phyloP scores from a whole-genome alignment of 768 basidiomycete genomes.

The Kwoniella dendrophila region DNA sequence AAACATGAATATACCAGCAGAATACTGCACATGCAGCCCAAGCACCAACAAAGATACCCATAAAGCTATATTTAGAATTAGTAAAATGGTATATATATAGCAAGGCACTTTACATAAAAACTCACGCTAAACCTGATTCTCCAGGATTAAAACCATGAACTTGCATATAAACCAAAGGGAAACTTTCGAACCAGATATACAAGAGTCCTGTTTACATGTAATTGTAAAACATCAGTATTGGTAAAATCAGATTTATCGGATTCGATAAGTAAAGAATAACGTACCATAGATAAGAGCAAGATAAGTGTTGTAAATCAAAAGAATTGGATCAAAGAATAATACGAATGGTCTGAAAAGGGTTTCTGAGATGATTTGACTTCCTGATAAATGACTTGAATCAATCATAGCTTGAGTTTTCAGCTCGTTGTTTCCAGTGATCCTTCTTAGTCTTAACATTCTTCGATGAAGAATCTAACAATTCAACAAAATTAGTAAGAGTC shows the following conservation, averaged over 20 bases:
- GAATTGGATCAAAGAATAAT: conserved; percentile 52
- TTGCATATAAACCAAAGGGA: conserved; percentile 13
- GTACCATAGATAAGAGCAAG: conserved; percentile 41
- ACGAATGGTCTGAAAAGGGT: conserved; percentile 40
- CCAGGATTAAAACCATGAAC: conserved; percentile 22
- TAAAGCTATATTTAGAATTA: conserved; percentile 4
- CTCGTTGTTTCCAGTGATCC: conserved; percentile 40
- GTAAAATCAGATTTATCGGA: background rate
- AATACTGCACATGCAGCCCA: conserved; percentile 20
- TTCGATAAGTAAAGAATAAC: background rate
- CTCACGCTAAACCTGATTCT: conserved; percentile 18
- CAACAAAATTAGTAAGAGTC: background rate
- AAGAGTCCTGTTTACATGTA: no score
- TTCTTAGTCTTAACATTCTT: conserved; percentile 34
- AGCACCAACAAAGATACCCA: conserved; percentile 24
- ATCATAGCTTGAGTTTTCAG: conserved; percentile 39
- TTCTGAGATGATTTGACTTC: conserved; percentile 3
- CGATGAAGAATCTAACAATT: conserved; percentile 14
- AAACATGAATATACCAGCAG: conserved; percentile 16
- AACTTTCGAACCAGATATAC: conserved; percentile 23
- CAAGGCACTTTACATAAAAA: background rate
- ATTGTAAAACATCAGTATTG: background rate
- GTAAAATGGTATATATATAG: background rate
- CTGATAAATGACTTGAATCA: conserved; percentile 23
- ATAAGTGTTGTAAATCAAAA: conserved; percentile 46